Conservation (phyloP, 202 grass and related monocot genomes). For the Zizania palustris region DNA sequence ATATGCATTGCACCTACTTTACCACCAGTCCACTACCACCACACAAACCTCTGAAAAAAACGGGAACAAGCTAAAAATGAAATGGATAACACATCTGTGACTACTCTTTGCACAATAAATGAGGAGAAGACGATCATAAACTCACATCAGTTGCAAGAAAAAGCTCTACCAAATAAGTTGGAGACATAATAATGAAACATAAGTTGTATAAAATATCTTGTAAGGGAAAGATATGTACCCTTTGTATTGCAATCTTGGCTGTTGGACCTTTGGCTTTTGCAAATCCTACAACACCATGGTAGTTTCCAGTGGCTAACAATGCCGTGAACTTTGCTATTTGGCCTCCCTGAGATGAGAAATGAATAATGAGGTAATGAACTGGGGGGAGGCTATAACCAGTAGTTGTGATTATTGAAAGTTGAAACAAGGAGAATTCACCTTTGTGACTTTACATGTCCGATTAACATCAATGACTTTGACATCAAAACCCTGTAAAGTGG, state of each 20-base stretch:
- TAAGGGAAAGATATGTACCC: slow-evolving; percentile 50
- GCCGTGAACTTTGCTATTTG: slow-evolving; percentile 91
- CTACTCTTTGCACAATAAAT: neutral
- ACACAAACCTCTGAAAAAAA: neutral
- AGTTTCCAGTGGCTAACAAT: slow-evolving; percentile 90
- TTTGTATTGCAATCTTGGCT: slow-evolving; percentile 90
- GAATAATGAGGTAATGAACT: slow-evolving; percentile 15
- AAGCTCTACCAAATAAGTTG: slow-evolving; percentile 10
- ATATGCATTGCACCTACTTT: neutral
- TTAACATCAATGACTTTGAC: slow-evolving; percentile 95
- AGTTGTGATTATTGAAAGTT: neutral
- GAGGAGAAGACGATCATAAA: slow-evolving; percentile 19
- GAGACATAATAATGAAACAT: slow-evolving; percentile 13
- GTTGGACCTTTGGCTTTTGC: slow-evolving; percentile 86
- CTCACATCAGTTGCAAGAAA: neutral
- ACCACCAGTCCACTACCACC: neutral
- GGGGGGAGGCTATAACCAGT: neutral
- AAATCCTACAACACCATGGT: slow-evolving; percentile 95
- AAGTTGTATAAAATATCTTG: neutral
- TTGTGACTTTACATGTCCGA: slow-evolving; percentile 94
- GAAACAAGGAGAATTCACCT: slow-evolving; percentile 50
- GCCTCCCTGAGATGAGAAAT: slow-evolving; percentile 63
- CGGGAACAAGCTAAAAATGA: neutral
- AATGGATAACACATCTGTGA: slow-evolving; percentile 23
- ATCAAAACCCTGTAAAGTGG: slow-evolving; percentile 76